Evolutionary conservation across 805 yeast species (phyloP), one percentile per base, ranked within the genome.

Genomic region (Kodamaea laetipori): DNA sequence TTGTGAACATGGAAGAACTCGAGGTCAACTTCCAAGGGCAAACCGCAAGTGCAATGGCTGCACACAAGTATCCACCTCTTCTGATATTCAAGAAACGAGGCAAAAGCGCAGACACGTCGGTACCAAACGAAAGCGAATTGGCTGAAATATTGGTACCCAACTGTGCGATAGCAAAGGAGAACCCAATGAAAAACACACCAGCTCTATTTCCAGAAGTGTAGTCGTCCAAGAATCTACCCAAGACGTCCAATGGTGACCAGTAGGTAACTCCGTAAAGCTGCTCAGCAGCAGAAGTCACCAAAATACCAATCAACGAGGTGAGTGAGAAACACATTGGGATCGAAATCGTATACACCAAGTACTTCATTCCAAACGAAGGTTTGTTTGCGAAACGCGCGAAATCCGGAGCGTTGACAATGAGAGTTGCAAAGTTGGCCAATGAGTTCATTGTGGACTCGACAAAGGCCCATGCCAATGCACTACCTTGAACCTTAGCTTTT

Each of bases 331-430:
- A 78, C 15, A 85, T 47, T 26, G 96, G 96, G 48, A 90, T 80
- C 2, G 92, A 72, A 30, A 84, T 56, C 16, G 79, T 81, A 54
- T 68, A 68, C 13, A 68, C 73, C 39, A 67, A 49, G 44, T 69
- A 69, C 49, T 69, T 69, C 60, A 70, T 63, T 28, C 63, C 52
- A 43, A 65, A 66, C 4, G 69, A 56, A 7, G 71, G 69, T 45
- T 58, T 65, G 50, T 73, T 76, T 7, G 95, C 85, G 66, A 88
- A 84, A 63, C 97, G 79, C 18, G 95, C 76, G 64, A 89, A 89
- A 70, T 89, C 97, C 1, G 96, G 95, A 11, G 94, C 86, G 66
- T 89, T 89, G 42, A 85, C 77, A 57, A 90, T 85, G 56, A 89
- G 74, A n/a, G 96, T 85, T 4, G 95, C 94, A 58, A 89, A 89